These are phyloP conservation scores for Asterionellopsis glacialis DNA, from an alignment of 108 stramenopile genomes.

Conservation along the genomic window DNA sequence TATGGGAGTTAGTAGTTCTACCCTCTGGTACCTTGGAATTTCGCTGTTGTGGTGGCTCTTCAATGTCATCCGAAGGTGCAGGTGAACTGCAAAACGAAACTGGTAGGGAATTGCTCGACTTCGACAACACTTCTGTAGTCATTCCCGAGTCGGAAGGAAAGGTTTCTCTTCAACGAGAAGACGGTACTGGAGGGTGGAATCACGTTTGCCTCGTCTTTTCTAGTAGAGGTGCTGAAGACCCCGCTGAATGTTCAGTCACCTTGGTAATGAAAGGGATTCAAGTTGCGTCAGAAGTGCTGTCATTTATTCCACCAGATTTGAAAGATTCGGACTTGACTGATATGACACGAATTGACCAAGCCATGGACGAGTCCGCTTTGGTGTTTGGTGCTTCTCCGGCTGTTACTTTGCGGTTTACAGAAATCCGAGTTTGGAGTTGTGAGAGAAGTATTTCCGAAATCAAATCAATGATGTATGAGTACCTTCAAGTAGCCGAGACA, in stretches of 20 bases:
- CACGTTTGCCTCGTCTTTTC: slow-evolving; percentile 73
- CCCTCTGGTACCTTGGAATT: slow-evolving; percentile 72
- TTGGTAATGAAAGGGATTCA: slow-evolving; percentile 50
- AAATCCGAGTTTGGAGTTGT: slow-evolving; percentile 82
- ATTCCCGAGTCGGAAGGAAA: slow-evolving; percentile 20
- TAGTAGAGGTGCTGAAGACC: slow-evolving; percentile 18
- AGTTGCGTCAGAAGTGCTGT: slow-evolving; percentile 27
- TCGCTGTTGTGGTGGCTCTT: slow-evolving; percentile 52
- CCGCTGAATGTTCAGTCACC: slow-evolving; percentile 40
- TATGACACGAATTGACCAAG: slow-evolving; percentile 48
- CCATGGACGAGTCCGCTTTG: slow-evolving; percentile 60
- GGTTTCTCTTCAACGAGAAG: slow-evolving; percentile 44
- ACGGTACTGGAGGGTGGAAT: slow-evolving; percentile 74
- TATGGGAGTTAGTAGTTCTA: slow-evolving; percentile 79
- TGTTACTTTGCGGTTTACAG: slow-evolving; percentile 65
- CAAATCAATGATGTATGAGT: slow-evolving; percentile 77
- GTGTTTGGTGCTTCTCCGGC: slow-evolving; percentile 70
- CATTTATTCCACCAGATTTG: slow-evolving; percentile 38
- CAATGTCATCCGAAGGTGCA: slow-evolving; percentile 15
- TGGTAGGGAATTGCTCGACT: too few relatives aligned
- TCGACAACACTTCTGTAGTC: slow-evolving; percentile 6
- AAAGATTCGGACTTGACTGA: slow-evolving; percentile 40
- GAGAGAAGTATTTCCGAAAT: slow-evolving; percentile 69
- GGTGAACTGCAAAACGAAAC: not conserved
- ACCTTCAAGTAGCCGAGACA: slow-evolving; percentile 69